These are phyloP conservation scores for Encephalitozoon cuniculi DNA, from an alignment of 371 early-diverging fungal species.

Conservation along the genomic window DNA sequence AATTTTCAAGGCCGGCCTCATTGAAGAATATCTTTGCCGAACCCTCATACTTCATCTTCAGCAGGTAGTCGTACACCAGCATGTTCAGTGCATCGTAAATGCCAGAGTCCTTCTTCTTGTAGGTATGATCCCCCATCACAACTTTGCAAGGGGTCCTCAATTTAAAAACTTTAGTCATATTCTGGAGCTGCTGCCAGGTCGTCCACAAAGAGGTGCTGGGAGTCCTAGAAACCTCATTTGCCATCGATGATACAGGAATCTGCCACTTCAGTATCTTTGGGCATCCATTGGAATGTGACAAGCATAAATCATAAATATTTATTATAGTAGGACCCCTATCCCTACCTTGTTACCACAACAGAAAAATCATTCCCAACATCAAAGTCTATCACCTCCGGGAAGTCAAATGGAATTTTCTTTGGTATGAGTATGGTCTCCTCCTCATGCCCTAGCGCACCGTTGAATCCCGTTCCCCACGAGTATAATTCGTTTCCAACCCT, in stretches of 20 bases:
- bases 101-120: conserved; percentile 31
- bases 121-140: conserved; percentile 27
- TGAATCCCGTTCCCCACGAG: conserved; percentile 51
- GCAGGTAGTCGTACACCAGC: conserved; percentile 58
- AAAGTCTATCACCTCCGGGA: conserved; percentile 52
- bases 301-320: neutral
- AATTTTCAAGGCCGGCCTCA: conserved; percentile 51
- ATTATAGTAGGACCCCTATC: neutral
- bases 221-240: neutral
- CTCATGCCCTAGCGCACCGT: conserved; percentile 54
- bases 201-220: neutral
- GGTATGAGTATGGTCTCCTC: conserved; percentile 18
- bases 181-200: neutral
- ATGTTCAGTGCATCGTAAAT: conserved; percentile 18
- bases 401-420: conserved; percentile 54
- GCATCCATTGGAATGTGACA: neutral
- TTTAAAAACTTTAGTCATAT: conserved; percentile 1
- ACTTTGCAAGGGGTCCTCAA: neutral
- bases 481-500: conserved; percentile 39
- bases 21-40: conserved; percentile 52
- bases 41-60: conserved; percentile 50
- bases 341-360: conserved; percentile 44
- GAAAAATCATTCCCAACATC: conserved; percentile 52
- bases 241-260: neutral
- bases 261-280: neutral